A percentile compares a stretch with the other conserved stretches of the same genome.
Conservation (phyloP, 176 grass and related monocot genomes). For the Hordeum marinum region DNA sequence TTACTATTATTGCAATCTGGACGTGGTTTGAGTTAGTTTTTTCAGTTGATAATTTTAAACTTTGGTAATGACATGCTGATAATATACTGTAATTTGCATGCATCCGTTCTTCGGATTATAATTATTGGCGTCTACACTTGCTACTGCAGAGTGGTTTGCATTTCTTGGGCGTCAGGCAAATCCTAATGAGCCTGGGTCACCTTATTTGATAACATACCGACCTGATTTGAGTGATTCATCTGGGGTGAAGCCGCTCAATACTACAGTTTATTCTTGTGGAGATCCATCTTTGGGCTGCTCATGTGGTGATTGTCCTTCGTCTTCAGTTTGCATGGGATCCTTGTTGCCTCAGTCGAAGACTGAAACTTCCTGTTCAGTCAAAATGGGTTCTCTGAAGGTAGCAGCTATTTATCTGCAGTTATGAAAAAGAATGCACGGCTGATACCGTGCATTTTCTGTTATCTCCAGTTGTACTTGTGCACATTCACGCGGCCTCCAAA, state of each 20-base stretch:
- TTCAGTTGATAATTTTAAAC: not conserved
- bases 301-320: slow-evolving; percentile 94
- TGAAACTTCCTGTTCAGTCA: slow-evolving; percentile 62
- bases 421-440: not conserved
- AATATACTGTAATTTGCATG: slow-evolving; percentile 21
- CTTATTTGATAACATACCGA: slow-evolving; percentile 71
- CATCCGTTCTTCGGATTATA: slow-evolving; percentile 8
- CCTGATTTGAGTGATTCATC: slow-evolving; percentile 50
- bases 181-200: slow-evolving; percentile 59
- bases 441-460: not conserved
- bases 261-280: slow-evolving; percentile 88
- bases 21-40: not conserved
- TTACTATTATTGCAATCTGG: not conserved
- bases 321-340: slow-evolving; percentile 63
- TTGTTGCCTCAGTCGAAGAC: slow-evolving; percentile 24
- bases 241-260: slow-evolving; percentile 77
- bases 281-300: slow-evolving; percentile 93
- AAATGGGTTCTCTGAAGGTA: slow-evolving; percentile 88
- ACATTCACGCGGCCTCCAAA: no score
- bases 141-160: slow-evolving; percentile 77
- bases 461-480: not conserved
- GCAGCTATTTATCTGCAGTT: slow-evolving; percentile 20
- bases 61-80: slow-evolving; percentile 5
- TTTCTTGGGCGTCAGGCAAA: slow-evolving; percentile 80
- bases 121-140: slow-evolving; percentile 22